These are phyloP conservation scores for Lepidopterella palustris DNA, from an alignment of 495 filamentous ascomycete genomes.

Conservation along the genomic window DNA sequence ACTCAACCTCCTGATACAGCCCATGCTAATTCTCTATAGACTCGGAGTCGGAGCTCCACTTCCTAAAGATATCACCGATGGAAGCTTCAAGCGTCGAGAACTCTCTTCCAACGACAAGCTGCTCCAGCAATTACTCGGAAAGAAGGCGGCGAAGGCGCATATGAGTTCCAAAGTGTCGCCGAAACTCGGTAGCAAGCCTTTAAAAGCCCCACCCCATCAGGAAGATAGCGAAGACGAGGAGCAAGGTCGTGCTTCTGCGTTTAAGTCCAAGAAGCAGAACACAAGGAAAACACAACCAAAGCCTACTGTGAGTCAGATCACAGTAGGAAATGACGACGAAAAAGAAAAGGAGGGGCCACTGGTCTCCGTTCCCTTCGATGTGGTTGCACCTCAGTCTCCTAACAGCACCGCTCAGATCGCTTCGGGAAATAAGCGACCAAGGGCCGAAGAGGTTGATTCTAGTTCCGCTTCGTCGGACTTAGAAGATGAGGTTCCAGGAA, in stretches of 20 bases:
- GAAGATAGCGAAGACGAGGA: conserved; percentile 31
- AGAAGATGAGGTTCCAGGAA: not conserved
- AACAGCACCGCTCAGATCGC: not conserved
- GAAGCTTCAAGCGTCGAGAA: conserved; percentile 35
- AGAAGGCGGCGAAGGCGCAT: conserved; percentile 30
- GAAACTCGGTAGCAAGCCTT: conserved; percentile 10
- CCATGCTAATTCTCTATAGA: conserved; percentile 20
- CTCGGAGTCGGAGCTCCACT: conserved; percentile 43
- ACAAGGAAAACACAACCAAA: not conserved
- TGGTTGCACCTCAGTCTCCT: no score
- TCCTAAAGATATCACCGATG: conserved; percentile 36
- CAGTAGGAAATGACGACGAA: not conserved
- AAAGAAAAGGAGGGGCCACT: no score
- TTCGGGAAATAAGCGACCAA: not conserved
- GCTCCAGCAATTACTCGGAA: conserved; percentile 43
- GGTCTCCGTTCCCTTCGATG: no score
- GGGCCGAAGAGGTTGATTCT: not conserved
- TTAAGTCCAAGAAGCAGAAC: conserved; percentile 30
- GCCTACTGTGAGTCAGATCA: not conserved
- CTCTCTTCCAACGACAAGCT: conserved; percentile 40
- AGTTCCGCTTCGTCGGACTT: not conserved
- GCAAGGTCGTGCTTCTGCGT: conserved; percentile 29
- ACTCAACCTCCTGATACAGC: not conserved
- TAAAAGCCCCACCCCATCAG: not conserved
- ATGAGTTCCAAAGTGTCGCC: conserved; percentile 17